Base-by-base conservation (phyloP, 1,284 basidiomycete genomes). In the Austropuccinia psidii region DNA sequence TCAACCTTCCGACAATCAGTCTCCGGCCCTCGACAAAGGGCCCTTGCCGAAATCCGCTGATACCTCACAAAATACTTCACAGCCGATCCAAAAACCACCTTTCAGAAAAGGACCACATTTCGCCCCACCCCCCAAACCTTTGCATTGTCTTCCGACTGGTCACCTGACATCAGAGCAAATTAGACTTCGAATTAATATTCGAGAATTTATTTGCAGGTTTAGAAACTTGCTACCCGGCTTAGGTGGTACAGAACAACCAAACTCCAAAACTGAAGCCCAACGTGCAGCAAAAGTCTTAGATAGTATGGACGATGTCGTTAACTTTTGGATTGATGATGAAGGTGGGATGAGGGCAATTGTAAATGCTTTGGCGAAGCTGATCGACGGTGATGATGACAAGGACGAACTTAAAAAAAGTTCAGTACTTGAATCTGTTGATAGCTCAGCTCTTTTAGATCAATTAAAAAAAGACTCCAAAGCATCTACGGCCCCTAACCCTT, bases 301-400 rank as follows among this genome's bases (percentile, higher is more conserved):
- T 65, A 65, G 61, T 52, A 74, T 74, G 72, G 72, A 74, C 55
- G 72, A 74, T 33, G 3, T 74, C 1, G n/a, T 74, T n/a, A 65
- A 74, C 52, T 74, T 74, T 74, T 74, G 72, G 72, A 57, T 74
- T 9, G 72, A 74, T 45, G 72, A 74, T 66, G 72, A 74, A 31
- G 72, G 72, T 21, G 72, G 61, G 2, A 74, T 66, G 72, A 54
- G 62, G 29, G 61, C 72, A 5, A 66, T 74, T 19, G 47, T 74
- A 37, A 66, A 55, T 47, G 62, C 39, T 37, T 50, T 74, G 21
- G 54, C 43, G n/a, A 58, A 50, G 37, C 33, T 74, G 24, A 73
- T 73, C 27, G 50, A 62, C 39, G 43, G 35, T 19, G 70, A 73
- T 21, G 31, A 43, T 24, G 31, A 50, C 29, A 41, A 8, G 24